These are phyloP conservation scores for Xylaria sp. DNA, from an alignment of 2,329 filamentous ascomycete genomes.

Conservation along the genomic window DNA sequence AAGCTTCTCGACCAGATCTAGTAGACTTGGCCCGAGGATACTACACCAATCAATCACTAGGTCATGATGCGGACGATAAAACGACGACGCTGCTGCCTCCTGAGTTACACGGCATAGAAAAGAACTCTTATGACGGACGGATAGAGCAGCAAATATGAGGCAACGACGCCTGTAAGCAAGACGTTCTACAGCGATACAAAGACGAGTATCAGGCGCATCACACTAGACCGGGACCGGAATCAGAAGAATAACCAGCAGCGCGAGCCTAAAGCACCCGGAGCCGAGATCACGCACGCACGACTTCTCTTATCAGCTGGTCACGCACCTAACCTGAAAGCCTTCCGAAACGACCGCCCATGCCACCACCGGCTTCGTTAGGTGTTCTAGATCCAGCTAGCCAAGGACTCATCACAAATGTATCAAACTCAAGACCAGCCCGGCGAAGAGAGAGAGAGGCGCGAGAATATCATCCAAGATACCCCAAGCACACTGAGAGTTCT, in stretches of 20 bases:
- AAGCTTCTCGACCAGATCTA: constrained; percentile 84
- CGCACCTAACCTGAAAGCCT: too few species aligned
- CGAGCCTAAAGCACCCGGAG: neutral
- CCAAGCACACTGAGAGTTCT: neutral
- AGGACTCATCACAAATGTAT: neutral
- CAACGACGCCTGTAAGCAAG: neutral
- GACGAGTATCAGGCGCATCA: neutral
- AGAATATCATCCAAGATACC: neutral
- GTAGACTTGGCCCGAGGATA: constrained; percentile 29
- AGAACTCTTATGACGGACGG: neutral
- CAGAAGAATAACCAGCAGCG: neutral
- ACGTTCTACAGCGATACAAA: neutral
- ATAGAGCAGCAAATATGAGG: neutral
- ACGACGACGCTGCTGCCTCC: neutral
- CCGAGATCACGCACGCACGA: neutral
- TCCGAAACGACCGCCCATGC: too few species aligned
- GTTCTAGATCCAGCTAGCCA: neutral
- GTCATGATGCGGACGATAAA: neutral
- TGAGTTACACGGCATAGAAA: too few species aligned
- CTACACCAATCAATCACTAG: neutral
- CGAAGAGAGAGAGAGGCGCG: neutral
- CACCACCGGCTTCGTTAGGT: too few species aligned
- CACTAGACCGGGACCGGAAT: neutral
- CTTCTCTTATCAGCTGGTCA: neutral
- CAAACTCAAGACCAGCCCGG: neutral